A percentile compares a stretch with the other conserved stretches of the same genome.
phyloP scores from a whole-genome alignment of 2,329 filamentous ascomycete genomes.

The Aureobasidium sp. region DNA sequence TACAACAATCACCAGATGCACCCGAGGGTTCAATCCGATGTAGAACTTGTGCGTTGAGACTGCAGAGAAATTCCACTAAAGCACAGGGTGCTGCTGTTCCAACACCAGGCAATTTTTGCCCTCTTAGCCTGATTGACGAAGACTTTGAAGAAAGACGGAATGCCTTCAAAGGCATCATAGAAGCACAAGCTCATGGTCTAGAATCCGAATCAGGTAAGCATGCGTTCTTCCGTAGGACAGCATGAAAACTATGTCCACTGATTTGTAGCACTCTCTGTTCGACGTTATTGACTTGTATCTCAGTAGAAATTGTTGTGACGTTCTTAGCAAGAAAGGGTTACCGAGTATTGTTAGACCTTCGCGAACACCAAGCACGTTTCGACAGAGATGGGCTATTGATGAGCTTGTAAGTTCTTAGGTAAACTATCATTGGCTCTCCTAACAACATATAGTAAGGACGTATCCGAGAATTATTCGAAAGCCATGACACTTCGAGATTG shows the following conservation, averaged over 20 bases:
- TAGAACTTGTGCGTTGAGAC: conserved; percentile 41
- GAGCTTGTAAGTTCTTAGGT: not conserved
- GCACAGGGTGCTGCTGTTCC: not conserved
- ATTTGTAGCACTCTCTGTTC: too few species aligned
- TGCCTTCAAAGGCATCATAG: conserved; percentile 23
- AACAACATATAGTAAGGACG: conserved; percentile 19
- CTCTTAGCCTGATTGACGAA: conserved; percentile 34
- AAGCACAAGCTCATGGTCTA: not conserved
- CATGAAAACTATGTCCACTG: too few species aligned
- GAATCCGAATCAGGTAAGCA: not conserved
- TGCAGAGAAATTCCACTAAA: conserved; percentile 24
- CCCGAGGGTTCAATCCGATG: conserved; percentile 35
- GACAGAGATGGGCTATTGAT: conserved; percentile 32
- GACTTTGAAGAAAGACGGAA: conserved; percentile 21
- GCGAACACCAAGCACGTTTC: conserved; percentile 31
- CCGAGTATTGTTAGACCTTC: conserved; percentile 32
- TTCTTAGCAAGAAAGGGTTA: conserved; percentile 29
- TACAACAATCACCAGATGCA: conserved; percentile 40
- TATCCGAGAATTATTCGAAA: conserved; percentile 26
- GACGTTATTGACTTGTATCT: not conserved
- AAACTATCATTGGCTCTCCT: not conserved
- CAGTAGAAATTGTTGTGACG: conserved; percentile 19
- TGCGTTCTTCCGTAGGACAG: too few species aligned
- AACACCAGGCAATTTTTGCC: conserved; percentile 29
- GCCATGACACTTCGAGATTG: conserved; percentile 46